A percentile compares a stretch with the other conserved stretches of the same genome.
Conservation (phyloP, 768 basidiomycete species). For the Candolleomyces efflorescens region DNA sequence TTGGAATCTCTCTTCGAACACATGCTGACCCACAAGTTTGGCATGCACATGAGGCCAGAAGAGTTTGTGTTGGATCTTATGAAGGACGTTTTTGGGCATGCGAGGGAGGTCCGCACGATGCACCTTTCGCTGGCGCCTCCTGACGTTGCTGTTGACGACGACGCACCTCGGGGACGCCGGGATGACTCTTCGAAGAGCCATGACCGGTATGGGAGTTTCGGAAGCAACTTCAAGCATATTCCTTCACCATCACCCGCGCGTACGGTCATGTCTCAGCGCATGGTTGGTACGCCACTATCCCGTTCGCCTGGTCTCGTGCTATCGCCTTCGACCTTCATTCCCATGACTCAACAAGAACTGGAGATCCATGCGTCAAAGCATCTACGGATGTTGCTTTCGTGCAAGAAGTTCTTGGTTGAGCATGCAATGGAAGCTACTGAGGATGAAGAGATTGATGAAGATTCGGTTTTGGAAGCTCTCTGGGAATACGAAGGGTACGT, state of each 20-base stretch:
- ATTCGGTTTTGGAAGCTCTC: constrained; percentile 33
- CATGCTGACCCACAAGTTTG: constrained; percentile 54
- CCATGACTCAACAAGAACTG: constrained; percentile 50
- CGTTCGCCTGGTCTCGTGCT: constrained; percentile 54
- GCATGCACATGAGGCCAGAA: constrained; percentile 46
- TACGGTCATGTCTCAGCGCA: background rate
- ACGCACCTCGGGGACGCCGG: constrained; percentile 1
- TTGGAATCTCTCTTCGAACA: constrained; percentile 56
- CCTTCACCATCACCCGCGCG: constrained; percentile 2
- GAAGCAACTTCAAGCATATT: constrained; percentile 1
- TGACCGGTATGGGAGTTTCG: constrained; percentile 6
- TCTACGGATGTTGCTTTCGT: constrained; percentile 43
- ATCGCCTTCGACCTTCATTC: constrained; percentile 55
- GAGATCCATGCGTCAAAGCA: constrained; percentile 69
- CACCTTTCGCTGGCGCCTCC: constrained; percentile 55
- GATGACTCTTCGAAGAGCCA: constrained; percentile 6
- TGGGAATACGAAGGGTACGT: constrained; percentile 55
- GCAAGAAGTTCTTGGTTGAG: constrained; percentile 30
- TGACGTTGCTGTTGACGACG: background rate
- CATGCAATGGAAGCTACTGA: constrained; percentile 29
- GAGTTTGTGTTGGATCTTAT: constrained; percentile 45
- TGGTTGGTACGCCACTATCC: constrained; percentile 2
- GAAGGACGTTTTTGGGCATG: constrained; percentile 50
- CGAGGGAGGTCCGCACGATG: constrained; percentile 43
- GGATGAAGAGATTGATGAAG: constrained; percentile 33